Evolutionary conservation across 1,139 yeast species (phyloP).

Genomic region (Saccharomyces hybrid): DNA sequence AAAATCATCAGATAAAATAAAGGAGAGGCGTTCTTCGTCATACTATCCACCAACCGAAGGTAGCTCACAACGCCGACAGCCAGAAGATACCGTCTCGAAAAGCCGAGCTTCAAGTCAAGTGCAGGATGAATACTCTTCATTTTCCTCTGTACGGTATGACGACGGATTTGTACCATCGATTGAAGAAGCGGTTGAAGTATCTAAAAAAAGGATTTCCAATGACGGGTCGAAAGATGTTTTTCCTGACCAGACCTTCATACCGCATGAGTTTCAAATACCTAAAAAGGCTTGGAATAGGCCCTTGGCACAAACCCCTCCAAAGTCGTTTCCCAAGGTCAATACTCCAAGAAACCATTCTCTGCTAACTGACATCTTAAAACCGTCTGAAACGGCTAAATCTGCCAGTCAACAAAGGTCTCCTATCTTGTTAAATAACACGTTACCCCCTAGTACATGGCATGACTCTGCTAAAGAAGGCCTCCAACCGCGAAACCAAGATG

Average conservation of each 20-base stretch:
- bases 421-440: neutral
- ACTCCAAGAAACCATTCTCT: neutral
- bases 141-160: slow-evolving; percentile 7
- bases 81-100: neutral
- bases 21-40: neutral
- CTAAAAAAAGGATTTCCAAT: slow-evolving; percentile 11
- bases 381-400: neutral
- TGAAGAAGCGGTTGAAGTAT: slow-evolving; percentile 16
- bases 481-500: neutral
- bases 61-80: neutral
- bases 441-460: neutral
- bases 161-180: slow-evolving; percentile 13
- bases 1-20: neutral
- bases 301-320: neutral
- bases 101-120: neutral
- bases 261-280: slow-evolving; percentile 11
- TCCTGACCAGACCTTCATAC: slow-evolving; percentile 5
- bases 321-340: neutral
- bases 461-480: neutral
- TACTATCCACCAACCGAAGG: neutral
- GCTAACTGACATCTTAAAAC: neutral
- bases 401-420: neutral
- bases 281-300: slow-evolving; percentile 6
- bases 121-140: neutral
- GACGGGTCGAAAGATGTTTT: neutral